Base-by-base conservation (phyloP, 2,329 filamentous ascomycete genomes). In the Aspergillus novofumigatus region DNA sequence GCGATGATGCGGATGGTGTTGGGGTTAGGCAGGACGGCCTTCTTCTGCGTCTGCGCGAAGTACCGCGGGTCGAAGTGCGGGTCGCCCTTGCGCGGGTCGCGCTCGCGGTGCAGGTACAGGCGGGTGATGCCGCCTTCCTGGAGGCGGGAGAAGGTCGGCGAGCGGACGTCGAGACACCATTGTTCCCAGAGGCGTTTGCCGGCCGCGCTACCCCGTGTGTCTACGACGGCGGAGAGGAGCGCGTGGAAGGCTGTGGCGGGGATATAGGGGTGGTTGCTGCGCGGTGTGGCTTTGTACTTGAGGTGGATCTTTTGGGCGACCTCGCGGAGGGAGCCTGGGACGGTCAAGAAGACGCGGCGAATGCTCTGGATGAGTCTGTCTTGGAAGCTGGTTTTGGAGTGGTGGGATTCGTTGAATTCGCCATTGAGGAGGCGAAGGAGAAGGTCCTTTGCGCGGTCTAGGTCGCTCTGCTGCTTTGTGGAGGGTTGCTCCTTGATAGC, bases 181-280 rank as follows among this genome's bases (percentile, higher is more conserved):
- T 68, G 69, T 9, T 78, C 67, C 55, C 82, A 80, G 35, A 85
- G 62, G 3, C 64, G 69, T 56, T 73, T 78, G 57, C 81, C 86
- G 35, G 73, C 73, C 9, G 60, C 55, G 56, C 77, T 80, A 54
- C 80, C 81, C 49, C 79, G 76, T 0, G 73, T 72, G 28, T 80
- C 76, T 2, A 83, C 78, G 8, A 86, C 73, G n/a, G 80, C 82
- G 47, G 78, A 73, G 6, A 89, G 78, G 6, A 85, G 59, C 20
- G 67, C 64, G 59, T 84, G 80, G 74, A 86, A 85, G 5, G 79
- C 69, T 3, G 68, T 65, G 0, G 74, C 63, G 11, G 74, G 67
- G 28, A 78, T 65, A 54, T 66, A 63, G 20, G 65, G 63, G 32
- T 69, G 42, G 25, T 61, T 61, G 48, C 67, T 60, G 32, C 56